Evolutionary conservation across 805 yeast species (phyloP), one percentile per base, ranked within the genome.

Genomic region (Jamesozyma hellenica): DNA sequence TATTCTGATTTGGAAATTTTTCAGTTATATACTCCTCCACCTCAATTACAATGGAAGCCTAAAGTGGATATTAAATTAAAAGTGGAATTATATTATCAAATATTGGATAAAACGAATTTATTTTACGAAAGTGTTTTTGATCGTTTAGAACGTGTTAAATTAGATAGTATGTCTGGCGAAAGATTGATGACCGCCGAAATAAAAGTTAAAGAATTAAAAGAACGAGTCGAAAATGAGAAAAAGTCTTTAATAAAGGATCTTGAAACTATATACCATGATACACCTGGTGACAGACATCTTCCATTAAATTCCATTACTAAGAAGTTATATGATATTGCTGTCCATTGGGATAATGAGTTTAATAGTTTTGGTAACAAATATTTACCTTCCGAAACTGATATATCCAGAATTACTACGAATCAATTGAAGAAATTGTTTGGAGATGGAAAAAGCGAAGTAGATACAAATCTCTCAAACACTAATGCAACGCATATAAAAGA

Each of bases 301-400:
- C 71, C 77, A 11, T 61, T 92, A 48, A 92, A 94, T 52, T 63
- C 73, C 0, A 72, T 82, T 2, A 61, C 87, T 21, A 66, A 90
- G 49, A 72, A 72, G 28, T 67, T 90, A 14, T 96, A 90, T 52
- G 87, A 82, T 41, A 63, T 79, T 23, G 88, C 94, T 3, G 87
- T 85, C 17, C 73, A 68, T 31, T 92, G 97, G 97, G 95, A 90
- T 60, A 51, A 61, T 17, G 94, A 81, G 42, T 87, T 92, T 51
- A 71, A 75, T 28, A 82, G 75, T 7, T 90, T 92, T 63, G 96
- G 84, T 43, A 71, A 71, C 33, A 70, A 70, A 16, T 92, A 73
- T 54, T 70, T 90, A 43, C 97, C 97, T 1, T 77, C 94, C 8
- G 97, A 92, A 58, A 84, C 80, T 52, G 98, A 92, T 68, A 83